These are phyloP conservation scores for Penicillium sp. DNA, from an alignment of 2,329 filamentous ascomycete genomes.

Conservation along the genomic window DNA sequence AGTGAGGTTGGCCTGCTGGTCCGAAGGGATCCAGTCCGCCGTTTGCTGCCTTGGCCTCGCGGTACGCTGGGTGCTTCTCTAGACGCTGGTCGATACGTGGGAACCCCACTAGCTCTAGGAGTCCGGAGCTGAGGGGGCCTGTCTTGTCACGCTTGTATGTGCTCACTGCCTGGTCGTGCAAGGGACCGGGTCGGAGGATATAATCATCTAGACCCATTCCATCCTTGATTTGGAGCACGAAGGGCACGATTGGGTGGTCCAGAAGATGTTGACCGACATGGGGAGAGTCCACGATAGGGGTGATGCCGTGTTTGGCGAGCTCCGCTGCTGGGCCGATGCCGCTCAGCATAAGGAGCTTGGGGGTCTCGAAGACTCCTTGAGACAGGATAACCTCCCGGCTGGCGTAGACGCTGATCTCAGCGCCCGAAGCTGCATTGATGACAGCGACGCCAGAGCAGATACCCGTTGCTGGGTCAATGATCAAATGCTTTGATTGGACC, in stretches of 20 bases:
- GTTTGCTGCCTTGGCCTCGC: conserved; percentile 42
- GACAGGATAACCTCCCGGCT: conserved; percentile 51
- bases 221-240: conserved; percentile 45
- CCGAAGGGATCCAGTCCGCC: conserved; percentile 54
- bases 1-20: conserved; percentile 59
- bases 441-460: conserved; percentile 51
- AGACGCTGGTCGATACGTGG: conserved; percentile 58
- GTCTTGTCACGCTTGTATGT: conserved; percentile 41
- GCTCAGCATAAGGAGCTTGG: conserved; percentile 52
- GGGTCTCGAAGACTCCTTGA: conserved; percentile 54
- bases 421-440: conserved; percentile 37
- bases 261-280: conserved; percentile 30
- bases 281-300: conserved; percentile 29
- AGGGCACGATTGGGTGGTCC: conserved; percentile 42
- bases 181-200: conserved; percentile 38
- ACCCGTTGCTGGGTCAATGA: conserved; percentile 49
- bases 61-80: conserved; percentile 51
- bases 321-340: conserved; percentile 44
- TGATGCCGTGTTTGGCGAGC: conserved; percentile 23
- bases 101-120: conserved; percentile 57
- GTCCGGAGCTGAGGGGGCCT: conserved; percentile 43
- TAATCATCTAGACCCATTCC: conserved; percentile 40
- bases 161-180: conserved; percentile 33
- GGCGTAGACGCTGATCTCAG: conserved; percentile 50
- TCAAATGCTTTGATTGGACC: conserved; percentile 53